Evolutionary conservation across 2,329 filamentous ascomycete genomes (phyloP).

Genomic region (Ophiosphaerella herpotricha): DNA sequence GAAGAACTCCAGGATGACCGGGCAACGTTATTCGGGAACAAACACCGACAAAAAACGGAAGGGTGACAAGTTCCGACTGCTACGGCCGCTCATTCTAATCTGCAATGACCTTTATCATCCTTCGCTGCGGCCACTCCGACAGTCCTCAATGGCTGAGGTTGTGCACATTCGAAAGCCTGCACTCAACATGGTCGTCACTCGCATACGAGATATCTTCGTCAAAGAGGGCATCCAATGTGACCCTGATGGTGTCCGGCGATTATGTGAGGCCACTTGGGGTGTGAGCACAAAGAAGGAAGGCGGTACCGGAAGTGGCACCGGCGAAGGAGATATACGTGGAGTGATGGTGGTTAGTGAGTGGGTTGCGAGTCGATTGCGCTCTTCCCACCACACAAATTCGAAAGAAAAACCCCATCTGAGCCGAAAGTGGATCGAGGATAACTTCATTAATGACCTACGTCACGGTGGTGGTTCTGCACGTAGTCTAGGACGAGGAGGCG

Average conservation of each 20-base stretch:
- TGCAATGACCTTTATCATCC: constrained; percentile 98
- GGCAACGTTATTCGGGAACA: constrained; percentile 26
- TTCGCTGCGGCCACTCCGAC: constrained; percentile 82
- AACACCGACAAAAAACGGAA: constrained; percentile 66
- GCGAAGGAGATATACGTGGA: constrained; percentile 76
- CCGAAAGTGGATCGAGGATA: constrained; percentile 74
- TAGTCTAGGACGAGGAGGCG: constrained; percentile 71
- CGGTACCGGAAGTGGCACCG: constrained; percentile 61
- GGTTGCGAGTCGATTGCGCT: constrained; percentile 73
- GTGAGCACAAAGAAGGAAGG: constrained; percentile 73
- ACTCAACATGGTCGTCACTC: constrained; percentile 79
- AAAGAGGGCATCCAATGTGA: constrained; percentile 89
- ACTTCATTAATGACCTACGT: constrained; percentile 69
- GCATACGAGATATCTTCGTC: constrained; percentile 82
- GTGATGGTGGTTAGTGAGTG: constrained; percentile 87
- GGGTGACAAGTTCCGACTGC: constrained; percentile 82
- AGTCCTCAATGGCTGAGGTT: constrained; percentile 82
- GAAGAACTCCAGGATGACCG: constrained; percentile 65
- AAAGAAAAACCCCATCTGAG: constrained; percentile 61
- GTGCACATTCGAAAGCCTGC: constrained; percentile 89
- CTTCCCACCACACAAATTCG: constrained; percentile 44
- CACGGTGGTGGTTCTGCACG: constrained; percentile 73
- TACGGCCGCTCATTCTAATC: constrained; percentile 88
- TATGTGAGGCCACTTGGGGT: constrained; percentile 84
- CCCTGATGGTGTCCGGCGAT: constrained; percentile 80